These are phyloP conservation scores for Furcasterigmium furcatum DNA, from an alignment of 2,329 filamentous ascomycete genomes.

Conservation along the genomic window DNA sequence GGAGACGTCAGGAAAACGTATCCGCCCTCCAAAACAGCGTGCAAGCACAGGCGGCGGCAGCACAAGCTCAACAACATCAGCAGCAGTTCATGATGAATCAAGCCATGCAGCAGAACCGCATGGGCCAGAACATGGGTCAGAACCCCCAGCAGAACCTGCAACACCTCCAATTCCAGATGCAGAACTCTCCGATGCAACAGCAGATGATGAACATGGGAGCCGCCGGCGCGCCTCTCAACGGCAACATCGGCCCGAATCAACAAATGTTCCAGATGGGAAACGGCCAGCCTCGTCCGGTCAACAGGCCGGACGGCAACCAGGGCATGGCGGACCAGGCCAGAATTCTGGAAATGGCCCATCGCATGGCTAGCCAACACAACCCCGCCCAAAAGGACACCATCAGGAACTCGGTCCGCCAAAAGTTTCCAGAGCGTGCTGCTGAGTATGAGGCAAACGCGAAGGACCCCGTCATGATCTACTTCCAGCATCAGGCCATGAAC, in stretches of 20 bases:
- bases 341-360: constrained; percentile 40
- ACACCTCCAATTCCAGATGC: constrained; percentile 57
- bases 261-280: constrained; percentile 31
- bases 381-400: constrained; percentile 43
- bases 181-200: constrained; percentile 48
- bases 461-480: constrained; percentile 49
- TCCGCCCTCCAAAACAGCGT: constrained; percentile 46
- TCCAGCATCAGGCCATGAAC: constrained; percentile 41
- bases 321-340: constrained; percentile 41
- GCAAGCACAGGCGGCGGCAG: constrained; percentile 34
- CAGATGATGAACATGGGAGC: constrained; percentile 43
- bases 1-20: constrained; percentile 47
- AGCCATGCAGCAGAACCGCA: constrained; percentile 41
- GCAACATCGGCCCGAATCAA: constrained; percentile 35
- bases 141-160: constrained; percentile 52
- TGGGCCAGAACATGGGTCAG: constrained; percentile 48
- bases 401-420: constrained; percentile 32
- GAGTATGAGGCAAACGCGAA: constrained; percentile 40
- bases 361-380: constrained; percentile 33
- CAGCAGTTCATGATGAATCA: constrained; percentile 51
- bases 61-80: constrained; percentile 32
- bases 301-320: constrained; percentile 16
- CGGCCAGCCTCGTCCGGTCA: constrained; percentile 27
- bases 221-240: constrained; percentile 19
- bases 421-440: constrained; percentile 34